Evolutionary conservation across 768 basidiomycete genomes (phyloP).

Genomic region (Collybia sordida): DNA sequence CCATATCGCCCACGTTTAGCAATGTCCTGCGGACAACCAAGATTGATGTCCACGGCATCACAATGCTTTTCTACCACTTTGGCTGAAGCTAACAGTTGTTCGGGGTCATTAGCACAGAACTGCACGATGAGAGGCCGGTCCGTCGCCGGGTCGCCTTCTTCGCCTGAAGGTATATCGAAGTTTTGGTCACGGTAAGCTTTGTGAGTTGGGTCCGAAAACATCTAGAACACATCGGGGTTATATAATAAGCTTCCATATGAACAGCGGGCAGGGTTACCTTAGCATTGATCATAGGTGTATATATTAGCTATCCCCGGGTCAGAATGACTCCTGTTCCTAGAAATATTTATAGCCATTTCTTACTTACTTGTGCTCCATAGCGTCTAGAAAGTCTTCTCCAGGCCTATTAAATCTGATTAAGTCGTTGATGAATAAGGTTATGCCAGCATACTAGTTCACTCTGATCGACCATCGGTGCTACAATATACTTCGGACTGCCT

Average conservation of each 20-base stretch:
- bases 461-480: conserved; percentile 99
- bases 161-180: conserved; percentile 69
- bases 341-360: background rate
- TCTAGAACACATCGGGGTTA: conserved; percentile 33
- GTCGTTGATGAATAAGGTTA: background rate
- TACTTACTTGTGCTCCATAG: conserved; percentile 75
- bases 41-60: conserved; percentile 93
- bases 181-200: conserved; percentile 58
- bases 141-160: conserved; percentile 74
- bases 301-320: conserved; percentile 58
- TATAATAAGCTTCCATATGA: background rate
- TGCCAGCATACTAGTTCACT: conserved; percentile 78
- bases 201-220: conserved; percentile 56
- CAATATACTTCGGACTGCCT: conserved; percentile 84
- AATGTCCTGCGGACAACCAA: conserved; percentile 95
- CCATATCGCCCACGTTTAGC: conserved; percentile 87
- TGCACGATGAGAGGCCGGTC: conserved; percentile 90
- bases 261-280: conserved; percentile 44
- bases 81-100: conserved; percentile 76
- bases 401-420: conserved; percentile 50
- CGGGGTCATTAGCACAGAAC: conserved; percentile 91
- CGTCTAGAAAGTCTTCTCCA: conserved; percentile 84
- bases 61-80: conserved; percentile 73
- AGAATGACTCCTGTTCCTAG: background rate
- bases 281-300: conserved; percentile 98